Base-by-base conservation (phyloP, 257 asterid species). In the Scutellaria baicalensis region DNA sequence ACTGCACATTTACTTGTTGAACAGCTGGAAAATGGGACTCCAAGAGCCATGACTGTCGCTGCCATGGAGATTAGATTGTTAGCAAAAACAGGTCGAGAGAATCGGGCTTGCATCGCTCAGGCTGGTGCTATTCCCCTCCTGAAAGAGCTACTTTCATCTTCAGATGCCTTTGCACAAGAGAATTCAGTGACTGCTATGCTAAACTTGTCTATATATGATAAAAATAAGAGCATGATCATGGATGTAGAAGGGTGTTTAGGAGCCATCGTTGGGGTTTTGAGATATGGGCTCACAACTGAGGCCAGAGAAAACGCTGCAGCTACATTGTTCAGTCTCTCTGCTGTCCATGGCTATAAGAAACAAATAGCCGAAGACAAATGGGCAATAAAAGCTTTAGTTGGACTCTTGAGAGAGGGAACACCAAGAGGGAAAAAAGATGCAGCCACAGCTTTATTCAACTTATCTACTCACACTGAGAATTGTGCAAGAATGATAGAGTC, bases 281-380 rank as follows among this genome's bases (percentile, higher is more conserved):
- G 81, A 71, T 27, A 77, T 0, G 98, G 96, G 35, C 84, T 60
- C 80, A 89, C 94, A 3, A 78, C 83, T 0, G 98, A 92, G 79
- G 95, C 98, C 8, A 78, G 90, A 69, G 98, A 89, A 75, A 92
- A 92, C n/a, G 97, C 98, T 6, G 98, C 98, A 8, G 98, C 98
- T 0, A 92, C 96, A 5, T 60, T 92, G 59, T 92, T 92, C 84
- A 89, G 97, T 40, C 96, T 92, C 59, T 89, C 98, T 12, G 91
- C 95, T 3, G 92, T 89, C 68, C 97, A 92, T 17, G 85, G 85
- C 31, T 86, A 84, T 52, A 90, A 89, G 80, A 92, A 85, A 74
- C 81, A 69, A 55, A 88, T 92, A 44, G 95, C 90, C 1, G 71
- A 67, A 38, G 90, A 88, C 80, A 83, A 84, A 17, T 88, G 95